Evolutionary conservation across 2,329 filamentous ascomycete genomes (phyloP).

Genomic region (Fusarium sp.): DNA sequence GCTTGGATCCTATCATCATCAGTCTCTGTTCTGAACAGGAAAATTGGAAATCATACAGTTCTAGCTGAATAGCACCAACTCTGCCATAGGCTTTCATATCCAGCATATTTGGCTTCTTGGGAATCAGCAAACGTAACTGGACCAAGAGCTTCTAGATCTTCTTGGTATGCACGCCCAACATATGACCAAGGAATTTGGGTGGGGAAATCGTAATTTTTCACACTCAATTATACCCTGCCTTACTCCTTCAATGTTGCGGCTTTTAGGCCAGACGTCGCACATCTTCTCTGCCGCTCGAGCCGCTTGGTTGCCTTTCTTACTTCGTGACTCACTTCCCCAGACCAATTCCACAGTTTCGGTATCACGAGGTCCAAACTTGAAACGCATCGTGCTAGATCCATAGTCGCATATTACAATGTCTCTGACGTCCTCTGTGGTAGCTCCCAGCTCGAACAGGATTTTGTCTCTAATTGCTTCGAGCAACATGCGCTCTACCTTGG

Average conservation of each 20-base stretch:
- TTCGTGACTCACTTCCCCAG: no score
- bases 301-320: no score
- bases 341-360: not conserved
- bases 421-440: no score
- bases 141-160: not conserved
- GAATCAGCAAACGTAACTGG: no score
- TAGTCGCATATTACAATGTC: no score
- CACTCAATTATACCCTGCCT: not conserved
- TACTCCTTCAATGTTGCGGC: no score
- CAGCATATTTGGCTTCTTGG: not conserved
- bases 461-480: not conserved
- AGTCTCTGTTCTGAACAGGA: no score
- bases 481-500: not conserved
- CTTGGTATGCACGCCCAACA: not conserved
- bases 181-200: accelerated
- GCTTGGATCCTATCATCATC: no score
- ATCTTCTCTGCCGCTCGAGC: no score
- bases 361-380: not conserved
- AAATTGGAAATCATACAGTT: no score
- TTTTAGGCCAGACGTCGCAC: no score
- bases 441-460: not conserved
- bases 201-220: accelerated
- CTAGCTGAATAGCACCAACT: no score
- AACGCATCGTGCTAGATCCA: not conserved
- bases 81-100: not conserved